Base-by-base conservation (phyloP, 352 stramenopile species). In the Plasmopara muralis region DNA sequence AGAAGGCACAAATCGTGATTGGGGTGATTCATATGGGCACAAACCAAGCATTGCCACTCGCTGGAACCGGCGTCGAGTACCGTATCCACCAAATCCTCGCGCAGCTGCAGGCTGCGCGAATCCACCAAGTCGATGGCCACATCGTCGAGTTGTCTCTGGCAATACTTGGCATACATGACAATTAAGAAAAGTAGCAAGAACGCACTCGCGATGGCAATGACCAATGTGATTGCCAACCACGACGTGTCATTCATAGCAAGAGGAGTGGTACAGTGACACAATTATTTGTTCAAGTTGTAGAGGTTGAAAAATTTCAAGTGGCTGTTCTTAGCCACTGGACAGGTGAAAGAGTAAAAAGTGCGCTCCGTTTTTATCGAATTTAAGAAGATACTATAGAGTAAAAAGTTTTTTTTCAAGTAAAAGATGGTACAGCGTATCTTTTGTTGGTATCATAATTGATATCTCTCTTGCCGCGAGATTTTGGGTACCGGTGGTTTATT, bases 1-100 rank as follows among this genome's bases (percentile, higher is more conserved):
- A 89, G 62, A 42, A 65, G 57, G 66, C 78, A 89, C 39, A 64
- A 56, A 33, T 70, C 55, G 43, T 83, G 72, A 51, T 83, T 77
- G 5, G 78, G 78, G 49, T 89, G 78, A 49, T 89, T 89, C 62
- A 87, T 67, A 49, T 89, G 77, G 40, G 74, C 68, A 49, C 78
- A 89, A 9, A 89, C 77, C 47, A 87, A 51, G 55, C 78, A 89
- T 52, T 87, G 74, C 78, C 78, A 87, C 57, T 89, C 78, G 46
- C 60, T 79, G 43, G 61, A 56, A 15, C 70, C 78, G 15, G 75
- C 70, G 31, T 85, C 74, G 30, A 89, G 59, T 30, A 80, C 71
- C 25, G 74, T 87, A 49, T 86, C 75, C 44, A 74, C 72, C 16
- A 89, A 62, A 50, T 89, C 70, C 55, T 87, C 75, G 31, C 77